Evolutionary conservation across 495 filamentous ascomycete genomes (phyloP).

Genomic region (Tuber brumale): DNA sequence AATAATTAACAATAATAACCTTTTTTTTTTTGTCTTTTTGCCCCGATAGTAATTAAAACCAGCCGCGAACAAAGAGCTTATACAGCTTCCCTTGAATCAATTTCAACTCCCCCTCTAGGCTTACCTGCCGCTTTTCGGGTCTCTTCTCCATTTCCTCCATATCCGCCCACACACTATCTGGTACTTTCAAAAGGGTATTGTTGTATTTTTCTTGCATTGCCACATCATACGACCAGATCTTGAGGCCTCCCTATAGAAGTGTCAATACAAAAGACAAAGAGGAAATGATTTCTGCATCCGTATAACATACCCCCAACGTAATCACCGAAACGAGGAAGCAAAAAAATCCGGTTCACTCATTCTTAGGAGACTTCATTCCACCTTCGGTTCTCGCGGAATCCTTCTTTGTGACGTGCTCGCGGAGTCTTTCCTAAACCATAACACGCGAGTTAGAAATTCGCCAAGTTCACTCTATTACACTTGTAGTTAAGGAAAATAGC

Average conservation of each 20-base stretch:
- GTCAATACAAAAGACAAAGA: background rate
- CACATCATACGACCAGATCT: background rate
- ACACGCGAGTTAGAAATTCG: too few relatives aligned
- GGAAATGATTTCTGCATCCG: background rate
- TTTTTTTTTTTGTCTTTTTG: background rate
- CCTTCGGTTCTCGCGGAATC: background rate
- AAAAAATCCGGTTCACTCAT: background rate
- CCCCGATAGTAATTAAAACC: background rate
- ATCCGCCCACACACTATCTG: background rate
- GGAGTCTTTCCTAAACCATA: too few relatives aligned
- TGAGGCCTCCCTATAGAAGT: background rate
- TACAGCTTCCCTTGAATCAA: background rate
- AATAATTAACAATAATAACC: background rate
- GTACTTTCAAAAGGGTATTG: background rate
- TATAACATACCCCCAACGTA: background rate
- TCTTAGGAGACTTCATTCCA: background rate
- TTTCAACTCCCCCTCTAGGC: background rate
- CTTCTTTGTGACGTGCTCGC: background rate
- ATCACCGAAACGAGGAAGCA: background rate
- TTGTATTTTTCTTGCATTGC: background rate
- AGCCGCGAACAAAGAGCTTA: background rate
- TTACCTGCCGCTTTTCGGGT: background rate
- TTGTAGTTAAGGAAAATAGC: too few relatives aligned
- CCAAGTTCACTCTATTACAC: too few relatives aligned
- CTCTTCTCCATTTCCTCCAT: background rate